Evolutionary conservation across 345 rosid genomes (phyloP).

Genomic region (Kernera saxatilis): DNA sequence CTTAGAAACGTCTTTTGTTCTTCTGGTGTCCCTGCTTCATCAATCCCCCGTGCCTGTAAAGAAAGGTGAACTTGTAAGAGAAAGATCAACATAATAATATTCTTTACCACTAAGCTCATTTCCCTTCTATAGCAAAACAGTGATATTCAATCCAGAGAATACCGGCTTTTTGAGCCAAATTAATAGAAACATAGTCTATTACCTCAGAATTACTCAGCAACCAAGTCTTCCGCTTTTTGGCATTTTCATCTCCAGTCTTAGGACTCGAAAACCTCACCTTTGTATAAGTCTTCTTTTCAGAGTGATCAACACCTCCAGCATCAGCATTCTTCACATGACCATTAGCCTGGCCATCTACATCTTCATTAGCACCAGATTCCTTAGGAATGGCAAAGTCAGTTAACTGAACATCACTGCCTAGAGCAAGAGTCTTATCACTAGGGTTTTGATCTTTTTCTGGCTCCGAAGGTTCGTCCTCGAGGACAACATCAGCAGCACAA

Average conservation of each 20-base stretch:
- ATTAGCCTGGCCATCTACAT: constrained; percentile 1
- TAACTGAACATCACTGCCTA: constrained; percentile 27
- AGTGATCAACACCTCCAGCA: constrained; percentile 11
- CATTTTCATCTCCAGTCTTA: constrained; percentile 29
- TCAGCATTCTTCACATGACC: constrained; percentile 7
- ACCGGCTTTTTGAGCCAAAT: background rate
- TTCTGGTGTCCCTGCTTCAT: constrained; percentile 63
- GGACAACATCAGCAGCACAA: constrained; percentile 15
- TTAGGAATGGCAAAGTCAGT: background rate
- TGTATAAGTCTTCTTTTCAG: constrained; percentile 24
- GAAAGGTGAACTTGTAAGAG: constrained; percentile 6
- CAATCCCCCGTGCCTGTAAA: constrained; percentile 48
- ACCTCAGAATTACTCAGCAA: constrained; percentile 59
- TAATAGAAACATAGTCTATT: background rate
- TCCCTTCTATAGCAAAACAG: background rate
- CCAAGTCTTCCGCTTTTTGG: constrained; percentile 50
- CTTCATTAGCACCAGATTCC: background rate
- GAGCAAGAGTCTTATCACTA: constrained; percentile 26
- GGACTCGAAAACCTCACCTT: constrained; percentile 21
- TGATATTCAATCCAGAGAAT: background rate
- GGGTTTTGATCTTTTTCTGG: constrained; percentile 7
- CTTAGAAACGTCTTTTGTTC: constrained; percentile 61
- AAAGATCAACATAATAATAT: background rate
- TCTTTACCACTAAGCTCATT: constrained; percentile 3
- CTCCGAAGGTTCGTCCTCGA: constrained; percentile 23